Percentiles rank a stretch among this genome's conserved stretches.
Conservation (phyloP, 192 early-diverging fungal species). For the Linnemannia schmuckeri region DNA sequence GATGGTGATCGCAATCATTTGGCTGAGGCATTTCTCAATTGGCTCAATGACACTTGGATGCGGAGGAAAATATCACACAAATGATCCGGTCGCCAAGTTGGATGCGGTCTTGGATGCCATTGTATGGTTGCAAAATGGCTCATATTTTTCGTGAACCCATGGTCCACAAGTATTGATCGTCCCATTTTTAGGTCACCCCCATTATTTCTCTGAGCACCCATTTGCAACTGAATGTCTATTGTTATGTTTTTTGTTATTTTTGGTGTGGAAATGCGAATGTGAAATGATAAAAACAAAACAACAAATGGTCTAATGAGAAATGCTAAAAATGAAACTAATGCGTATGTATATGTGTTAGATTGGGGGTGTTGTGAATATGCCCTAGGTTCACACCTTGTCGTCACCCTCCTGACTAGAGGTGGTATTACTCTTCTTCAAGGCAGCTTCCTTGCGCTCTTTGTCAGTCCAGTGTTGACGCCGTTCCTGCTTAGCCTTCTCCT, state of each 20-base stretch:
- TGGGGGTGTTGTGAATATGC: not conserved
- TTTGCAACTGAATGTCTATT: not conserved
- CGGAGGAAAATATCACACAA: too few species aligned
- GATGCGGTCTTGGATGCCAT: too few species aligned
- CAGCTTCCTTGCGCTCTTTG: not conserved
- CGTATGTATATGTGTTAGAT: not conserved
- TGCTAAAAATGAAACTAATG: not conserved
- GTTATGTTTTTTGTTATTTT: not conserved
- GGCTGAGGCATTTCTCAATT: too few species aligned
- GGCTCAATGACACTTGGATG: too few species aligned
- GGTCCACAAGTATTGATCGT: too few species aligned
- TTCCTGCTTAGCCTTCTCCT: slow-evolving; percentile 11
- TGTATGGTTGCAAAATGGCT: too few species aligned
- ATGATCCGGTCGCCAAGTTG: too few species aligned
- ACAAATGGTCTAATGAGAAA: not conserved
- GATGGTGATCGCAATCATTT: too few species aligned
- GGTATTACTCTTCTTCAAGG: not conserved
- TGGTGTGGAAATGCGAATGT: not conserved
- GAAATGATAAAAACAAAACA: not conserved
- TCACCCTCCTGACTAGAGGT: not conserved
- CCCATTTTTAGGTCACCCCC: too few species aligned
- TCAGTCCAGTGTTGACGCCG: not conserved
- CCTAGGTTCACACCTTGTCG: not conserved
- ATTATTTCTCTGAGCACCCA: not conserved
- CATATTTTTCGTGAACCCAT: too few species aligned